Evolutionary conservation across 2,329 filamentous ascomycete species (phyloP).

Genomic region (Stromatinia cepivora): DNA sequence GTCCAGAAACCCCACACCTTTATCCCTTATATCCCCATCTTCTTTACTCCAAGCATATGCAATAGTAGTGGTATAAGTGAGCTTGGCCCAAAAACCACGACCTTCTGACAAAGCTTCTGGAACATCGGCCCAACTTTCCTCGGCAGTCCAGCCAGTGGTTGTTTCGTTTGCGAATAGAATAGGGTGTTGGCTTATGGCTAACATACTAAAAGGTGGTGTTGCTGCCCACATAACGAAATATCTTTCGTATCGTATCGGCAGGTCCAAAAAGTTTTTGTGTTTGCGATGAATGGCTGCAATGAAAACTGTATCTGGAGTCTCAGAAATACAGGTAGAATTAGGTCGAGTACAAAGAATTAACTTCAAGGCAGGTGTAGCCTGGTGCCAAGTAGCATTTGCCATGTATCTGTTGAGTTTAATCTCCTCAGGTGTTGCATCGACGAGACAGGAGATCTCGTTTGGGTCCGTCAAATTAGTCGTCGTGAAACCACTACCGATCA

Average conservation of each 20-base stretch:
- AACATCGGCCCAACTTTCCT: constrained; percentile 42
- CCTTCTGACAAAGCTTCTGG: constrained; percentile 26
- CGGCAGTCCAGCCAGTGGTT: constrained; percentile 41
- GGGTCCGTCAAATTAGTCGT: constrained; percentile 32
- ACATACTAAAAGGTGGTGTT: constrained; percentile 41
- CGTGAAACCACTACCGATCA: constrained; percentile 32
- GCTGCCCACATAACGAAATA: constrained; percentile 44
- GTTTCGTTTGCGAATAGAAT: constrained; percentile 43
- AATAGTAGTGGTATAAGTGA: constrained; percentile 45
- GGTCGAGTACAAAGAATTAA: constrained; percentile 42
- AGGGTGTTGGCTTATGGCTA: constrained; percentile 42
- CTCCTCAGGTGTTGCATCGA: constrained; percentile 26
- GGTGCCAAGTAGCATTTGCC: constrained; percentile 41
- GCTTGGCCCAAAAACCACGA: constrained; percentile 38
- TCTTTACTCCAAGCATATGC: constrained; percentile 42
- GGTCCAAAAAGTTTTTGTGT: constrained; percentile 40
- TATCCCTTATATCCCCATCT: constrained; percentile 40
- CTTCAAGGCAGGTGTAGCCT: constrained; percentile 44
- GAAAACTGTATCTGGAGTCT: constrained; percentile 39
- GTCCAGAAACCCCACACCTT: constrained; percentile 43
- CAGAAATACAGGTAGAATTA: constrained; percentile 33
- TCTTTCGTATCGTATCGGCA: constrained; percentile 44
- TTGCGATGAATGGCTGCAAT: constrained; percentile 44
- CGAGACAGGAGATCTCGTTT: constrained; percentile 30
- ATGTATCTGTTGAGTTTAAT: constrained; percentile 25